Evolutionary conservation across 257 asterid genomes (phyloP), one percentile per base, ranked within the genome.

Genomic region (Gynochthodes officinalis): DNA sequence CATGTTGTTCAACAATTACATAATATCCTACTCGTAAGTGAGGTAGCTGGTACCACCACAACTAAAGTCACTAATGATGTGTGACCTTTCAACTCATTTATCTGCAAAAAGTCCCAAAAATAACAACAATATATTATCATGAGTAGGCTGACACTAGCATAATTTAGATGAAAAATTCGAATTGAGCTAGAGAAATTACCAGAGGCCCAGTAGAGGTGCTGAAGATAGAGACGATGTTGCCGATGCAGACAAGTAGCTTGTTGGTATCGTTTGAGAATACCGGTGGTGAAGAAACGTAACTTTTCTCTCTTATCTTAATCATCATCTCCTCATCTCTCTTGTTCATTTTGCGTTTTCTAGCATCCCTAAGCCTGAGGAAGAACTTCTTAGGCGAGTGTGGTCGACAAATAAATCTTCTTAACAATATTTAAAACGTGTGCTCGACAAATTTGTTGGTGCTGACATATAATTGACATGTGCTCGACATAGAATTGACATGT

Each of bases 181-280:
- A 25, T 1, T 7, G 39, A 21, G 1, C 33, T 30, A 48, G 7
- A 62, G 35, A 33, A 73, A 21, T 50, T 73, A 93, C 97, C 88
- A 88, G 95, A 68, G 91, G 81, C 63, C 93, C 97, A 35, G 99
- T 94, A 75, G 95, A 88, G 73, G 97, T 85, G 88, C 98, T 94
- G 87, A 88, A 89, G 40, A 94, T 79, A 58, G 99, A 91, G 70
- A 95, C 92, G 28, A 88, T 85, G 85, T 86, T 83, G 50, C 97
- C 95, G 27, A 96, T 87, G 87, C 99, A 95, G 25, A 92, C 84
- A 28, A 95, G 96, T 23, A 95, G 86, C 12, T 89, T 87, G 81
- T 81, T 83, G 49, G 87, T 88, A 64, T 92, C 98, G 77, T 92
- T 95, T 0, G 99, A 91, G 81, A 95, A 95, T n/a, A 91, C 90